These are phyloP conservation scores for Clarireedia homoeocarpa DNA, from an alignment of 2,329 filamentous ascomycete species.

Conservation along the genomic window DNA sequence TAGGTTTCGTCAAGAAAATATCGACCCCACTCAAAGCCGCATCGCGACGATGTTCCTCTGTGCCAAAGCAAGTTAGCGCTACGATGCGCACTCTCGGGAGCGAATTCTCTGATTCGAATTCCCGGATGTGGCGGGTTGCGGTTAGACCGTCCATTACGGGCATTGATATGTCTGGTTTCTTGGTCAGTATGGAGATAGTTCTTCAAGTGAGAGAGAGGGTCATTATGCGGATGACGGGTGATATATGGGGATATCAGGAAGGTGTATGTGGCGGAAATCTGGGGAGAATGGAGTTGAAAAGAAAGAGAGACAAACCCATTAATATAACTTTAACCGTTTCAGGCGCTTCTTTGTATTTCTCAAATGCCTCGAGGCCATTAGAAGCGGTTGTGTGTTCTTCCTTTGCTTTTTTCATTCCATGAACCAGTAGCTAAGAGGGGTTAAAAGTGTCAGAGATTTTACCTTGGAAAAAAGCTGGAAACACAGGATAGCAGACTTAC, in stretches of 20 bases:
- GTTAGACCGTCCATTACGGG: conserved; percentile 44
- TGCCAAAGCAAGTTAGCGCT: conserved; percentile 43
- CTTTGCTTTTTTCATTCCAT: conserved; percentile 19
- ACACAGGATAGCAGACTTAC: conserved; percentile 2
- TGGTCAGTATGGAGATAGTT: not conserved
- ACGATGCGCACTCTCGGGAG: conserved; percentile 38
- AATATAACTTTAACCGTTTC: conserved; percentile 25
- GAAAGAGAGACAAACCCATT: conserved; percentile 23
- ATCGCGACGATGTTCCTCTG: conserved; percentile 37
- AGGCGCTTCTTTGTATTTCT: conserved; percentile 21
- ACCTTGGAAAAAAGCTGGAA: no score
- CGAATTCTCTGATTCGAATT: conserved; percentile 35
- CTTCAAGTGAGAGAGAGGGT: not conserved
- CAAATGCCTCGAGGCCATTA: conserved; percentile 40
- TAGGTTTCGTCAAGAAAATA: conserved; percentile 44
- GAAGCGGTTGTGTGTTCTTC: conserved; percentile 30
- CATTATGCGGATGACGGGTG: not conserved
- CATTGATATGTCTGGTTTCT: conserved; percentile 42
- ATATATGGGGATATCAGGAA: no score
- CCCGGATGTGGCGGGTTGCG: conserved; percentile 39
- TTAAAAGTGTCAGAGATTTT: not conserved
- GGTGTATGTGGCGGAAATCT: no score
- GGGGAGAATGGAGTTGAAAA: not conserved
- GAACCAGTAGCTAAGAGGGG: conserved; percentile 15
- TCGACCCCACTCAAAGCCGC: conserved; percentile 44